Evolutionary conservation across 2,329 filamentous ascomycete genomes (phyloP), one percentile per base, ranked within the genome.

Genomic region (Fusarium pseudonygamai): DNA sequence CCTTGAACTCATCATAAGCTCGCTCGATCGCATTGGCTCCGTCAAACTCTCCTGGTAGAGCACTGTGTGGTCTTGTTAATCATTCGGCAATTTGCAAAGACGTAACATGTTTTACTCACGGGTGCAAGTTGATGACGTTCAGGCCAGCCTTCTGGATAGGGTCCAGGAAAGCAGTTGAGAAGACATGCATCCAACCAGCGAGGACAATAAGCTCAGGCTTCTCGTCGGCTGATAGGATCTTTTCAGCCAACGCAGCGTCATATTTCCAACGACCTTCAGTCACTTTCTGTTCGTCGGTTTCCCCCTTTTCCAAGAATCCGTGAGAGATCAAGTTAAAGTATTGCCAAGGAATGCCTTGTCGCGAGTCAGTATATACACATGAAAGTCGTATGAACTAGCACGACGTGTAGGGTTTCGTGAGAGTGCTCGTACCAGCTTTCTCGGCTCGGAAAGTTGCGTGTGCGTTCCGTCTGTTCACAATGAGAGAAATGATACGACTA

Each of bases 131-230:
- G 78, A 97, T 95, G 49, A 96, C 90, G 30, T 87, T 88, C 40
- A 96, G 85, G 0, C 87, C 87, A 0, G 86, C 89, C 18, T 81
- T 83, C 39, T 89, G 86, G 13, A 97, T 79, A 5, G 93, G 93
- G 14, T 88, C 86, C 53, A 97, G 84, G 80, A 97, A 96, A 3
- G 86, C 84, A 6, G 86, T 85, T 0, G 90, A 91, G 55, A 97
- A 88, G 64, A 97, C 92, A 80, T 96, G 92, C 94, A 97, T 97
- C 88, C 93, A 97, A 6, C 95, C 94, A 7, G 93, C 92, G 74
- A 95, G 93, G 14, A 96, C 92, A 55, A 97, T 90, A 61, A 97
- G 82, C 61, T 95, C 89, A 0, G 94, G 94, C 64, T 82, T 82
- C 71, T 92, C 88, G 9, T 87, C 47, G n/a, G 58, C 32, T 39